Evolutionary conservation across 331 rosid species (phyloP), one percentile per base, ranked within the genome.

Genomic region (Telfairia occidentalis): DNA sequence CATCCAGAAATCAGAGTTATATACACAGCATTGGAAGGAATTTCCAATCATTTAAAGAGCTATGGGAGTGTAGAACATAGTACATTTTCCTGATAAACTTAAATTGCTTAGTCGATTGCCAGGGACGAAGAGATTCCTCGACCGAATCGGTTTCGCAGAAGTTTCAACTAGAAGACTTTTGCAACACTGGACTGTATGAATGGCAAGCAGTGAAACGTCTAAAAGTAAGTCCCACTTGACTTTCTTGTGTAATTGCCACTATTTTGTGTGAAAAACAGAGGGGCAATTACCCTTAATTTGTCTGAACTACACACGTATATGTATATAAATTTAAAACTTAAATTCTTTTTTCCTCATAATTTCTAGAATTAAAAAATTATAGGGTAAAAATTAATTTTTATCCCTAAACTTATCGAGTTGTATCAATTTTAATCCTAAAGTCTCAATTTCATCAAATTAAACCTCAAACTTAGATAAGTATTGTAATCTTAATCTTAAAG

Each of bases 1-100:
- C 83, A 84, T 65, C 71, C 50, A 38, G 64, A 61, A 65, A 78
- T 77, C 64, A 76, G 43, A 64, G 65, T 61, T 29, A 78, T 84
- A 24, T 78, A 71, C 69, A 58, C 63, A 38, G 38, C 76, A 75
- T 71, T 64, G 70, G 81, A 78, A 24, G 57, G 75, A 71, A 65
- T 78, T 15, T 74, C 45, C 46, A 48, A 45, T 28, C 81, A 81
- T 59, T 16, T 78, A 58, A 78, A 64, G 65, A 28, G 58, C 42
- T 40, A 38, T 26, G 70, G 65, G 57, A 63, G 29, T 55, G 69
- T 28, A 28, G 63, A 67, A 43, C 75, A 54, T 29, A 16, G 63
- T 72, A 2, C 79, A 43, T 45, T 49, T 64, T 66, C 19, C 7
- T 71, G 60, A 52, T 59, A 32, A 24, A 28, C 67, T 30, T 30